These are phyloP conservation scores for Tuber magnatum DNA, from an alignment of 495 filamentous ascomycete species.

Conservation along the genomic window DNA sequence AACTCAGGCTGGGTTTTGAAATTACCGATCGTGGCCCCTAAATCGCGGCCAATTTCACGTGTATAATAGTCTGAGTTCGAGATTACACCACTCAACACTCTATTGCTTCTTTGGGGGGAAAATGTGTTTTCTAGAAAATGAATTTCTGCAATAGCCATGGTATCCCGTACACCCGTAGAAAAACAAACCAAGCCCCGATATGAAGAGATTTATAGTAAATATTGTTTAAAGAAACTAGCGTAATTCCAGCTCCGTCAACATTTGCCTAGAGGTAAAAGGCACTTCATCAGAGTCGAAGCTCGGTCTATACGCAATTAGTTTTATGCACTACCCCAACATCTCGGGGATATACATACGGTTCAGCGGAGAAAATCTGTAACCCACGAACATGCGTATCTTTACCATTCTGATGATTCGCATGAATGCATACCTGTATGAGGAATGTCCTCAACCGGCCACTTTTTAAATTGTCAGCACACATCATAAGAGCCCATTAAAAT, in stretches of 20 bases:
- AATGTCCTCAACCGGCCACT: constrained; percentile 61
- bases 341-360: constrained; percentile 42
- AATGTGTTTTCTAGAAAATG: neutral
- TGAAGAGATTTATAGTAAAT: neutral
- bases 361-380: constrained; percentile 79
- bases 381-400: constrained; percentile 96
- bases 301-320: constrained; percentile 14
- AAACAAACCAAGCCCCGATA: neutral
- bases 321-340: neutral
- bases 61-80: neutral
- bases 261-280: constrained; percentile 29
- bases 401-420: constrained; percentile 97
- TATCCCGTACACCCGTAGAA: neutral
- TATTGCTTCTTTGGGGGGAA: neutral
- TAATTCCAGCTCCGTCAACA: constrained; percentile 37
- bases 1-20: neutral
- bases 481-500: constrained; percentile 1
- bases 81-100: neutral
- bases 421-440: constrained; percentile 75
- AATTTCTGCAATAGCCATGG: neutral
- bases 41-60: neutral
- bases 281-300: constrained; percentile 34
- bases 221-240: constrained; percentile 13
- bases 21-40: neutral
- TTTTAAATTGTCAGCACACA: constrained; percentile 4